phyloP scores from a whole-genome alignment of 768 basidiomycete genomes.

The Boletus subparvulus region DNA sequence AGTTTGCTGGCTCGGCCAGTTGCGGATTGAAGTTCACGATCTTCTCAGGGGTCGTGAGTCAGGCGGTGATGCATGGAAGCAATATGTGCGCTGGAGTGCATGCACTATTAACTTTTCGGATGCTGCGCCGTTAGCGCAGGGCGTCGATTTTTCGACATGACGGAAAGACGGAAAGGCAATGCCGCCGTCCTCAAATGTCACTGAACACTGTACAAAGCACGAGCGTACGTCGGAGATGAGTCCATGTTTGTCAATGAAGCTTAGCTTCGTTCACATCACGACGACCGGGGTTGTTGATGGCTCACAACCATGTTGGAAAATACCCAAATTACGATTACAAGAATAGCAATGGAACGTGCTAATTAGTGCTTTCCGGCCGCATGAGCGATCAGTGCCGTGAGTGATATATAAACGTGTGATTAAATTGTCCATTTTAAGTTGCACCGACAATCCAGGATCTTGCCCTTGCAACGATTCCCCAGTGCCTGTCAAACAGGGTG shows the following conservation, averaged over 20 bases:
- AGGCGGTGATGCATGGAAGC: constrained; percentile 98
- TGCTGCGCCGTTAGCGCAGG: constrained; percentile 87
- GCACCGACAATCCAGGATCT: constrained; percentile 34
- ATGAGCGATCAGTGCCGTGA: constrained; percentile 34
- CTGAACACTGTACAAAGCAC: constrained; percentile 8
- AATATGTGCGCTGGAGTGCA: constrained; percentile 89
- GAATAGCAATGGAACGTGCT: constrained; percentile 18
- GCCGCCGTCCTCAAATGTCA: not conserved
- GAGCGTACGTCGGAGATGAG: constrained; percentile 7
- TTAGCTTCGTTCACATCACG: constrained; percentile 28
- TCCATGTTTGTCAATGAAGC: constrained; percentile 13
- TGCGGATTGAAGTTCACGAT: constrained; percentile 22
- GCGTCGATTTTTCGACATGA: constrained; percentile 74
- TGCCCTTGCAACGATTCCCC: constrained; percentile 22
- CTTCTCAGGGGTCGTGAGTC: constrained; percentile 84
- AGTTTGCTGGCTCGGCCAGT: constrained; percentile 27
- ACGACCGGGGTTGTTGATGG: constrained; percentile 17
- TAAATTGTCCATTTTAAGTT: constrained; percentile 19
- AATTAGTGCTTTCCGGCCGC: constrained; percentile 14
- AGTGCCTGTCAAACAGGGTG: constrained; percentile 35
- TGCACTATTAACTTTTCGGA: constrained; percentile 94
- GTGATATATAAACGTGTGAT: constrained; percentile 39
- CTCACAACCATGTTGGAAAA: constrained; percentile 5
- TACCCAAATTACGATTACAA: constrained; percentile 21
- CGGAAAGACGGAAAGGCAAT: constrained; percentile 18